Evolutionary conservation across 768 basidiomycete species (phyloP).

Genomic region (Kwoniella mangroviensis): DNA sequence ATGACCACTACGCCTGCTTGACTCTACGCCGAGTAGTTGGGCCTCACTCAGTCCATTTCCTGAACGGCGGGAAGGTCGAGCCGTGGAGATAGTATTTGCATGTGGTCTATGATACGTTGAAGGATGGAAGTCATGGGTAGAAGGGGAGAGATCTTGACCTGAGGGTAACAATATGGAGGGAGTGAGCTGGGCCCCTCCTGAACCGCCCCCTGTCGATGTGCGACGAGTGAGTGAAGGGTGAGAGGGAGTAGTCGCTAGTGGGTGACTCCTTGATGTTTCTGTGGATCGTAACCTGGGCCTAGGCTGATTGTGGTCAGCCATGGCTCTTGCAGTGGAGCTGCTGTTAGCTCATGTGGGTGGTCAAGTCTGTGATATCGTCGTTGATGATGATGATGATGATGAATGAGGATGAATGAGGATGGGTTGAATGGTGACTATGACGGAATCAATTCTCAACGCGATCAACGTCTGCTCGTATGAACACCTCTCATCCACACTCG

Average conservation of each 20-base stretch:
- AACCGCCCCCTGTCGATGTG: neutral
- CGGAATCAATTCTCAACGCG: neutral
- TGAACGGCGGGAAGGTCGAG: slow-evolving; percentile 11
- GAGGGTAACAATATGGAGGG: slow-evolving; percentile 11
- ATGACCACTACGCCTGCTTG: neutral
- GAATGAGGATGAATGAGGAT: no score
- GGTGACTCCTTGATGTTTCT: slow-evolving; percentile 15
- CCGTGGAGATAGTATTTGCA: slow-evolving; percentile 19
- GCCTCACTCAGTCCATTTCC: slow-evolving; percentile 24
- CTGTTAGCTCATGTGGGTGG: neutral
- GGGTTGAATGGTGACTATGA: neutral
- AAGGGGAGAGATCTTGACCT: neutral
- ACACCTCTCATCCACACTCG: no score
- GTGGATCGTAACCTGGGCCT: slow-evolving; percentile 10
- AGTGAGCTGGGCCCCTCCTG: slow-evolving; percentile 2
- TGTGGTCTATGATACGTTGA: slow-evolving; percentile 16
- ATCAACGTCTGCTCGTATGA: neutral
- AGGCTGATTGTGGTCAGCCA: slow-evolving; percentile 21
- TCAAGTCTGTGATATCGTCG: neutral
- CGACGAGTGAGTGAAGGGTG: slow-evolving; percentile 31
- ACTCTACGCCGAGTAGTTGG: slow-evolving; percentile 29
- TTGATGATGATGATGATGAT: neutral
- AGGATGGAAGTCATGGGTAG: neutral
- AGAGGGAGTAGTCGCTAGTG: slow-evolving; percentile 4
- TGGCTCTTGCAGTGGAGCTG: neutral